phyloP scores from a whole-genome alignment of 2,329 filamentous ascomycete genomes.

The Verticillium nubilum region DNA sequence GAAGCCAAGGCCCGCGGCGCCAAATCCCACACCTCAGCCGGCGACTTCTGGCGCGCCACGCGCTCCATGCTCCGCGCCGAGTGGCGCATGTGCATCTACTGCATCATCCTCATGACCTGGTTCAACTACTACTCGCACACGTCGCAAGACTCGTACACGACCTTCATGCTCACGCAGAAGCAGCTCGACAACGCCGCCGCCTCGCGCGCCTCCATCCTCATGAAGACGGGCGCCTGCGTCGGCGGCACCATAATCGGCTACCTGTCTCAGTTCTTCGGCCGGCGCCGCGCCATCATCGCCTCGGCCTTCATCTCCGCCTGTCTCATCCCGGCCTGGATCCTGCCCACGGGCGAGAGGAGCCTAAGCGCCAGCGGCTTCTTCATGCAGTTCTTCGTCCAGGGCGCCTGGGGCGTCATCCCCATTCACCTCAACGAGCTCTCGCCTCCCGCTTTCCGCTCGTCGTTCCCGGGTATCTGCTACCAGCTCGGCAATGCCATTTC shows the following conservation, averaged over 20 bases:
- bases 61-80: constrained; percentile 62
- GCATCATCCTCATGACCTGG: constrained; percentile 73
- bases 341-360: constrained; percentile 52
- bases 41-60: constrained; percentile 64
- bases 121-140: constrained; percentile 74
- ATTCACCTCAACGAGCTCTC: constrained; percentile 72
- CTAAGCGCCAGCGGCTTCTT: constrained; percentile 63
- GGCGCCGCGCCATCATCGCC: constrained; percentile 61
- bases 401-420: constrained; percentile 63
- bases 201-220: constrained; percentile 71
- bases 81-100: constrained; percentile 75
- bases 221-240: constrained; percentile 73
- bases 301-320: constrained; percentile 53
- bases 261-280: constrained; percentile 68
- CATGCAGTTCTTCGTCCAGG: constrained; percentile 64
- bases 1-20: constrained; percentile 60
- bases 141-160: constrained; percentile 76
- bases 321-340: constrained; percentile 66
- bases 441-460: constrained; percentile 63
- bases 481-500: constrained; percentile 73
- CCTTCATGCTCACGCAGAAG: constrained; percentile 72
- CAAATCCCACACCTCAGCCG: constrained; percentile 32
- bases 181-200: constrained; percentile 58
- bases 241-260: constrained; percentile 72
- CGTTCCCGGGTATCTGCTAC: constrained; percentile 66